Evolutionary conservation across 2,329 filamentous ascomycete genomes (phyloP).

Genomic region (Rhynchosporium agropyri): DNA sequence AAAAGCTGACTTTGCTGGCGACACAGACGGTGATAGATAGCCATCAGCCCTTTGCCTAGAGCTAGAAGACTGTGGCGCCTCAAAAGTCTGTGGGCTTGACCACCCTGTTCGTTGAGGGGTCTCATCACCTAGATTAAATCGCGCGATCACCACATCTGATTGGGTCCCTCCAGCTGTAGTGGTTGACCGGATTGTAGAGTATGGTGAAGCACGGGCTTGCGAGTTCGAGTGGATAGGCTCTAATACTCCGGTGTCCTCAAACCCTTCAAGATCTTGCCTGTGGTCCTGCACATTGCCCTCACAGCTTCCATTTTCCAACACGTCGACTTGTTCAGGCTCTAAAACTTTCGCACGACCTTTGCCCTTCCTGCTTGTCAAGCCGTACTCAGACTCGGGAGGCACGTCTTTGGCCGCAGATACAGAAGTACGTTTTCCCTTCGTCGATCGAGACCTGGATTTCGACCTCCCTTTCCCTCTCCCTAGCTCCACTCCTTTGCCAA

Average conservation of each 20-base stretch:
- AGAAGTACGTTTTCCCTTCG: conserved; percentile 25
- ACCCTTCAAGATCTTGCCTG: conserved; percentile 6
- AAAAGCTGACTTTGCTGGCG: conserved; percentile 21
- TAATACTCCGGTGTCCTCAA: conserved; percentile 18
- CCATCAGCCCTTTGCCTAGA: conserved; percentile 15
- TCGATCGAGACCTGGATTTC: conserved; percentile 37
- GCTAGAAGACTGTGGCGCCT: conserved; percentile 22
- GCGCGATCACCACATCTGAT: conserved; percentile 36
- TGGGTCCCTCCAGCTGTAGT: conserved; percentile 24
- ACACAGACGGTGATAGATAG: conserved; percentile 28
- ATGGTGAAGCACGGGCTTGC: conserved; percentile 22
- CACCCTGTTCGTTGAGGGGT: conserved; percentile 35
- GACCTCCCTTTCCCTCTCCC: conserved; percentile 36
- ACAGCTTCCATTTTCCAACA: conserved; percentile 25
- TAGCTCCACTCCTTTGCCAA: conserved; percentile 33
- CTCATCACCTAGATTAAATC: conserved; percentile 35
- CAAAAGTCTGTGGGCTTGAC: conserved; percentile 37
- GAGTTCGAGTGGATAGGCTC: conserved; percentile 21
- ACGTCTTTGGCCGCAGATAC: conserved; percentile 26
- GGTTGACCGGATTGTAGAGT: conserved; percentile 34
- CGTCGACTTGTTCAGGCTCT: conserved; percentile 26
- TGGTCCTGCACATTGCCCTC: conserved; percentile 7
- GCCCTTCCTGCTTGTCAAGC: conserved; percentile 30
- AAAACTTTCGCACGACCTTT: conserved; percentile 31
- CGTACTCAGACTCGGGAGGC: conserved; percentile 22